A percentile compares a stretch with the other conserved stretches of the same genome.
Evolutionary conservation across 495 filamentous ascomycete species (phyloP).

Genomic region (Parathielavia appendiculata): DNA sequence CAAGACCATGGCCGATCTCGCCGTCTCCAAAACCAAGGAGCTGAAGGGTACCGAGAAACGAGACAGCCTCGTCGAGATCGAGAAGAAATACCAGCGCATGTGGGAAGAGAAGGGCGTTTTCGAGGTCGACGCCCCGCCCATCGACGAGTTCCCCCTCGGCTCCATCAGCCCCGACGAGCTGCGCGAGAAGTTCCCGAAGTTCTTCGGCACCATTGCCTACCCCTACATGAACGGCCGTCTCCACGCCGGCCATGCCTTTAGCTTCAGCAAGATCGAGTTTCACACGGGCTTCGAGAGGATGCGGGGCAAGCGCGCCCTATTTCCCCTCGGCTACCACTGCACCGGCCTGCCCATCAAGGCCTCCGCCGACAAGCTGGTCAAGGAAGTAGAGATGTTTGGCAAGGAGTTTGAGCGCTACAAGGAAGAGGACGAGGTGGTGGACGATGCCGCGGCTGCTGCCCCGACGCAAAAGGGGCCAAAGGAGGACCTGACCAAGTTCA

Average conservation of each 20-base stretch:
- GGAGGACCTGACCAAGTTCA: conserved; percentile 85
- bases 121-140: conserved; percentile 75
- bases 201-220: conserved; percentile 89
- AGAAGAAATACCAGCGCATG: conserved; percentile 86
- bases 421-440: conserved; percentile 46
- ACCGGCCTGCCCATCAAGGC: conserved; percentile 98
- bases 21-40: conserved; percentile 47
- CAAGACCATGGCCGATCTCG: conserved; percentile 35
- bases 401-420: conserved; percentile 75
- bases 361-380: conserved; percentile 86
- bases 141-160: conserved; percentile 65
- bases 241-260: conserved; percentile 89
- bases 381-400: conserved; percentile 87
- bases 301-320: conserved; percentile 81
- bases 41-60: conserved; percentile 76
- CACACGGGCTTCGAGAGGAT: conserved; percentile 75
- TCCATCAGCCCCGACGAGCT: conserved; percentile 66
- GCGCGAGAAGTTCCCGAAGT: conserved; percentile 76
- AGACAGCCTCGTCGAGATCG: conserved; percentile 77
- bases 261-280: conserved; percentile 87
- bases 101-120: conserved; percentile 79
- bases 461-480: conserved; percentile 34
- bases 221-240: conserved; percentile 94
- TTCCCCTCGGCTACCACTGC: conserved; percentile 91
- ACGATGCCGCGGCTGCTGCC: conserved; percentile 17